These are phyloP conservation scores for Penicillium nordicum DNA, from an alignment of 2,329 filamentous ascomycete genomes.

Conservation along the genomic window DNA sequence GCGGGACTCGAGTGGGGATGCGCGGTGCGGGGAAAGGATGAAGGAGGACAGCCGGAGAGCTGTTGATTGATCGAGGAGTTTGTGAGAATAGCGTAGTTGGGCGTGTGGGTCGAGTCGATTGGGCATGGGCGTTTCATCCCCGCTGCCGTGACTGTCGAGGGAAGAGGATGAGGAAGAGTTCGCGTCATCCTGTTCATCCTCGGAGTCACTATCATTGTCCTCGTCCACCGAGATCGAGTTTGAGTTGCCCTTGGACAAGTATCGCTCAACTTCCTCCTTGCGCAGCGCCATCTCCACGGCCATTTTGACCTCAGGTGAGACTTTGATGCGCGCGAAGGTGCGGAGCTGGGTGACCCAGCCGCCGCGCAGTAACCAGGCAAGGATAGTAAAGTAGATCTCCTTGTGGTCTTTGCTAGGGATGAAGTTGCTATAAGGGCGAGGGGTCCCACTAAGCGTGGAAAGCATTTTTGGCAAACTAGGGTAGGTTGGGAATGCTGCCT, in stretches of 20 bases:
- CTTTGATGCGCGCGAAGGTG: constrained; percentile 84
- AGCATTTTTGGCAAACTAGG: constrained; percentile 83
- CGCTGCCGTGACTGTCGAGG: constrained; percentile 38
- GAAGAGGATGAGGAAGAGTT: constrained; percentile 40
- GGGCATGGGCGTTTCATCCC: constrained; percentile 37
- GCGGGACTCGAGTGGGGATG: constrained; percentile 71
- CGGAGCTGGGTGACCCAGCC: constrained; percentile 93
- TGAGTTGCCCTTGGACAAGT: constrained; percentile 30
- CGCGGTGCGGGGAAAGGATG: constrained; percentile 73
- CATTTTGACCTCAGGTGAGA: constrained; percentile 76
- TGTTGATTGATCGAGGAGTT: constrained; percentile 33
- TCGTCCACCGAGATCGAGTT: constrained; percentile 24
- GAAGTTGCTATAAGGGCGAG: constrained; percentile 76
- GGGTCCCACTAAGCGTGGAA: constrained; percentile 73
- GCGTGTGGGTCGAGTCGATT: constrained; percentile 26
- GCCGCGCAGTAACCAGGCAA: constrained; percentile 88
- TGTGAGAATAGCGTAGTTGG: constrained; percentile 31
- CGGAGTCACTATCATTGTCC: constrained; percentile 4
- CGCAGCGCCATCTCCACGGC: constrained; percentile 71
- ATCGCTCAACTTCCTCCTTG: constrained; percentile 56
- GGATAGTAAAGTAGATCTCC: constrained; percentile 79
- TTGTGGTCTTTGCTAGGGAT: constrained; percentile 87
- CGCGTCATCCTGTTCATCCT: constrained; percentile 25
- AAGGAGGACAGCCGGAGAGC: constrained; percentile 55
- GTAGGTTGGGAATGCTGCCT: constrained; percentile 74